Percentiles rank a stretch among this genome's conserved stretches.
These are phyloP conservation scores for Trifolium dubium DNA, from an alignment of 306 rosid genomes.

Conservation along the genomic window DNA sequence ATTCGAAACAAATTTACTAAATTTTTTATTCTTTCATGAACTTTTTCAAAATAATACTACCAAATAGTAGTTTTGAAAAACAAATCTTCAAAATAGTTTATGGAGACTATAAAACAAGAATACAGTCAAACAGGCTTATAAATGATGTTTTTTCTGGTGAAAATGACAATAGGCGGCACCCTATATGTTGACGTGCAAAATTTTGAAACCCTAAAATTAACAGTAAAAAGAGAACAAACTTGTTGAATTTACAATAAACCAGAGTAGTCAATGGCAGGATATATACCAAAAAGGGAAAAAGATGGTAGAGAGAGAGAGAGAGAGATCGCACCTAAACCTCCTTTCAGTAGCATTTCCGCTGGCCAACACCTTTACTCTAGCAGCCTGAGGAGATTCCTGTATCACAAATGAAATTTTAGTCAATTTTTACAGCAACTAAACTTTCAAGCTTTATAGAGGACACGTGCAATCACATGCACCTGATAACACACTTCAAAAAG, in stretches of 20 bases:
- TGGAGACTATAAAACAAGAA: not conserved
- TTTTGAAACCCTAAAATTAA: constrained; percentile 9
- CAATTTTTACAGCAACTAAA: constrained; percentile 22
- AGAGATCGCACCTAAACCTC: constrained; percentile 77
- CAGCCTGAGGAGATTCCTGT: constrained; percentile 99
- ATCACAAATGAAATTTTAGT: constrained; percentile 40
- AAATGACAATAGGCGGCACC: constrained; percentile 2
- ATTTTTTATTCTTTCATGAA: not conserved
- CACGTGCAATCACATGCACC: constrained; percentile 7
- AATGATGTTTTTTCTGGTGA: constrained; percentile 11
- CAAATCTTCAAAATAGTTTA: not conserved
- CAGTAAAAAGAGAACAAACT: not conserved
- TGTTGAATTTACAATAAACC: constrained; percentile 11
- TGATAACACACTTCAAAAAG: constrained; percentile 19
- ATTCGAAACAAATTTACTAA: not conserved
- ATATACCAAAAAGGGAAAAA: not conserved
- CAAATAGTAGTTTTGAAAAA: not conserved
- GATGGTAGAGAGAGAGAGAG: constrained; percentile 12
- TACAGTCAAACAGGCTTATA: not conserved
- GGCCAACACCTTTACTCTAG: constrained; percentile 97
- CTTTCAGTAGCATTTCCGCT: constrained; percentile 98
- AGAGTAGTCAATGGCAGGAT: not conserved
- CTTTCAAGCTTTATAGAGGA: constrained; percentile 7
- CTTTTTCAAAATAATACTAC: not conserved
- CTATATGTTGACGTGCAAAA: not conserved